A percentile compares a stretch with the other conserved stretches of the same genome.
Conservation (phyloP, 2,329 filamentous ascomycete species). For the Stemphylium lycopersici region DNA sequence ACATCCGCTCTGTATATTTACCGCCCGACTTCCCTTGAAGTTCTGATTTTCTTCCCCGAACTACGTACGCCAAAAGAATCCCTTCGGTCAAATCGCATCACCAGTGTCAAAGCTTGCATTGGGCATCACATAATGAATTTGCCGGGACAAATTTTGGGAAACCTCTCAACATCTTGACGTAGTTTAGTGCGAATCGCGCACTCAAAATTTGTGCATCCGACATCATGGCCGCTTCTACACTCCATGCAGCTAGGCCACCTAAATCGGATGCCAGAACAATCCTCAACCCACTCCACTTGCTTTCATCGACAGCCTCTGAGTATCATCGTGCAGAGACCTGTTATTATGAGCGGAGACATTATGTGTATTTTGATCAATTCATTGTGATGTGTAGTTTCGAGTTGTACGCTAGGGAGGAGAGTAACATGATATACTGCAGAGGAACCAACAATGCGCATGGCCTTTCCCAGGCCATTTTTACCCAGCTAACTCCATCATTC, state of each 20-base stretch:
- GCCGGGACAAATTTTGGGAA: neutral
- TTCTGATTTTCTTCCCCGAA: neutral
- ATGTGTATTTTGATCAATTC: neutral
- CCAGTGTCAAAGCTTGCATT: neutral
- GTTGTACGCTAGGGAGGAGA: slow-evolving; percentile 13
- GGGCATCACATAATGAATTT: neutral
- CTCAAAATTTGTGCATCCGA: slow-evolving; percentile 21
- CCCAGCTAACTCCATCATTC: slow-evolving; percentile 17
- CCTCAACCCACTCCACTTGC: slow-evolving; percentile 10
- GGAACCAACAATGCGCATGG: slow-evolving; percentile 16
- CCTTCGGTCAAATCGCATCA: neutral
- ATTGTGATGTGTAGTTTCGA: neutral
- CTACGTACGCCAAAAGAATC: neutral
- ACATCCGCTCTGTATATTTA: neutral
- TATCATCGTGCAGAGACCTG: slow-evolving; percentile 4
- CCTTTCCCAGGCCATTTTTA: slow-evolving; percentile 13
- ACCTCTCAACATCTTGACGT: neutral
- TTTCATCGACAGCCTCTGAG: slow-evolving; percentile 12
- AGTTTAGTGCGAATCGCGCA: neutral
- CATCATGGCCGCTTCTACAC: slow-evolving; percentile 32
- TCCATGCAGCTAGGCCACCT: slow-evolving; percentile 29
- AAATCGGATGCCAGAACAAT: slow-evolving; percentile 35
- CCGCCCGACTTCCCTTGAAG: neutral
- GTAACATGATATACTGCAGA: slow-evolving; percentile 11
- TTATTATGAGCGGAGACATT: slow-evolving; percentile 16